Evolutionary conservation across 2,329 filamentous ascomycete genomes (phyloP).

Genomic region (Tolypocladium tropicale): DNA sequence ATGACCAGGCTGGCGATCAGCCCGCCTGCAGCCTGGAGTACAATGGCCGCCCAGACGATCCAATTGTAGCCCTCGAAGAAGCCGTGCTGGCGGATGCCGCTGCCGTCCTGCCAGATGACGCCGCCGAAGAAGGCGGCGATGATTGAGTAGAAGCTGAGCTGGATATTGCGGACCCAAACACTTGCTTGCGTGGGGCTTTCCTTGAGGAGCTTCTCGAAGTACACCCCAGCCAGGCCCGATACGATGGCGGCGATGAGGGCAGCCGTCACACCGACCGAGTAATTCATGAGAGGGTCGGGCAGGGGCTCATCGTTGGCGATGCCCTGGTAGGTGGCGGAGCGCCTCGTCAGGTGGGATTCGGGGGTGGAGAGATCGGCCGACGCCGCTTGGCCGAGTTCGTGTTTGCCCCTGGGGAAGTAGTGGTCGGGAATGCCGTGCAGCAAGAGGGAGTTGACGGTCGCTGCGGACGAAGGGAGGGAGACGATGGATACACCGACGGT

Average conservation of each 20-base stretch:
- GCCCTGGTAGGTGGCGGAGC: constrained; percentile 84
- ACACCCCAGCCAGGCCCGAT: constrained; percentile 77
- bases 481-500: constrained; percentile 78
- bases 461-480: constrained; percentile 57
- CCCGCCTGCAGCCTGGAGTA: constrained; percentile 74
- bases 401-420: constrained; percentile 69
- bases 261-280: constrained; percentile 66
- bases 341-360: constrained; percentile 33
- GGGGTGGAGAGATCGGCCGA: constrained; percentile 9
- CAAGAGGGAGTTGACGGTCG: constrained; percentile 45
- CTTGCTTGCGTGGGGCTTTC: constrained; percentile 67
- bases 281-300: constrained; percentile 54
- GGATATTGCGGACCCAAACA: constrained; percentile 90
- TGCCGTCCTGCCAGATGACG: constrained; percentile 77
- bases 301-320: constrained; percentile 53
- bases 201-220: constrained; percentile 86
- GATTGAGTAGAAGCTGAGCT: constrained; percentile 87
- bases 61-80: constrained; percentile 95
- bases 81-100: constrained; percentile 70
- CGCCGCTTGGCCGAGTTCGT: constrained; percentile 55
- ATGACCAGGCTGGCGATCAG: constrained; percentile 51
- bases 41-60: constrained; percentile 78
- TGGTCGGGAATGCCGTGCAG: constrained; percentile 54
- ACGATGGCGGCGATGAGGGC: constrained; percentile 69
- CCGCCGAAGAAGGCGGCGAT: constrained; percentile 83